phyloP scores from a whole-genome alignment of 257 asterid genomes.

The Solanum pinnatisectum region DNA sequence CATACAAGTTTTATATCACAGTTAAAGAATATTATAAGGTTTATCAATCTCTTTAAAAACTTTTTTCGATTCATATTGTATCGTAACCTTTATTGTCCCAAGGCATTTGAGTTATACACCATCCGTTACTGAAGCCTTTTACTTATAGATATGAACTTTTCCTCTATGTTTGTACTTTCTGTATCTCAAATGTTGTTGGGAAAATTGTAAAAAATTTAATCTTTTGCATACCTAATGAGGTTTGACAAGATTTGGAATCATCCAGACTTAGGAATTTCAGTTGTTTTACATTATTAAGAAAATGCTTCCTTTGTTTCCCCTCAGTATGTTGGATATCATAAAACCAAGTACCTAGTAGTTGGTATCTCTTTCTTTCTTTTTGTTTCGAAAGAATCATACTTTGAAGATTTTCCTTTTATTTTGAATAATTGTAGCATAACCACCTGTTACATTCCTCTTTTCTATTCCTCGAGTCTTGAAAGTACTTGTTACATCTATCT shows the following conservation, averaged over 20 bases:
- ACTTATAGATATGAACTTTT: background rate
- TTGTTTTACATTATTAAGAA: background rate
- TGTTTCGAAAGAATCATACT: background rate
- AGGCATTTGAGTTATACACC: background rate
- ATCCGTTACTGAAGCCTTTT: background rate
- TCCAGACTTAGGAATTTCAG: background rate
- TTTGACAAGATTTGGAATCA: background rate
- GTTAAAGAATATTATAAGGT: background rate
- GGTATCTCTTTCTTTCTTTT: background rate
- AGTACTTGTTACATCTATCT: constrained; percentile 2
- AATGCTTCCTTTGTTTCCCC: background rate
- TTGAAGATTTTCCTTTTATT: background rate
- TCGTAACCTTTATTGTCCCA: background rate
- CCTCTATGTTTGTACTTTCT: background rate
- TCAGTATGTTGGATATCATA: background rate
- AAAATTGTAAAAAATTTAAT: background rate
- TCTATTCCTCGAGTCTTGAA: background rate
- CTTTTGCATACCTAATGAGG: background rate
- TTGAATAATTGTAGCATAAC: background rate
- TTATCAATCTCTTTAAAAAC: background rate
- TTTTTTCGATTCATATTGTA: background rate
- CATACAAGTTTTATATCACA: background rate
- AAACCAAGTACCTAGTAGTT: background rate
- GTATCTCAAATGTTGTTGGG: background rate
- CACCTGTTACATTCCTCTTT: background rate